Conservation (phyloP, 257 asterid genomes). For the Nicotiana paniculata region DNA sequence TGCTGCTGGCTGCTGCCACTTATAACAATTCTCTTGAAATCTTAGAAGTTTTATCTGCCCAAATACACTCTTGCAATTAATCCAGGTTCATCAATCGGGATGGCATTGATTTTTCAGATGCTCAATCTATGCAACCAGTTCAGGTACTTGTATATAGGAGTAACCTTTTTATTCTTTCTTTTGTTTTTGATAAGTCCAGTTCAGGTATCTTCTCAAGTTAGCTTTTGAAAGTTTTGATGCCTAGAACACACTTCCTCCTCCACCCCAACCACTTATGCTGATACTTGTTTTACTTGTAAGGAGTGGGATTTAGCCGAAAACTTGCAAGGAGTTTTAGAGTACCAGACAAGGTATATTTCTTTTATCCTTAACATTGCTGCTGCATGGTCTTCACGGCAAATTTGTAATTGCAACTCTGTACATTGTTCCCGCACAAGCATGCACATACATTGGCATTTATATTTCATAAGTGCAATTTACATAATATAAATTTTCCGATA, state of each 20-base stretch:
- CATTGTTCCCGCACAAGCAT: not conserved
- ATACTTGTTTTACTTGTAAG: conserved; percentile 31
- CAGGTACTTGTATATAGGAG: conserved; percentile 43
- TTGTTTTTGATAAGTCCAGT: not conserved
- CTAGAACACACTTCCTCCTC: not conserved
- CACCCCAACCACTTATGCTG: conserved; percentile 11
- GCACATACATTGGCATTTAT: not conserved
- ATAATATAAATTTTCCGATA: not conserved
- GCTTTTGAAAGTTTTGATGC: conserved; percentile 3
- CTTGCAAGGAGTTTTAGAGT: conserved; percentile 81
- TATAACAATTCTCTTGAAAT: not conserved
- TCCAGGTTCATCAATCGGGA: conserved; percentile 86
- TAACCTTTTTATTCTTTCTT: not conserved
- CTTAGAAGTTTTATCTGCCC: conserved; percentile 7
- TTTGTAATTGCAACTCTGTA: not conserved
- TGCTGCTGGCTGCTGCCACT: not conserved
- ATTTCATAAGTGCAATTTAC: not conserved
- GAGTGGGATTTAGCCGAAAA: conserved; percentile 97
- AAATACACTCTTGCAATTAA: conserved; percentile 12
- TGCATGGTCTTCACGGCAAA: conserved; percentile 2
- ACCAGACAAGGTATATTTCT: conserved; percentile 73
- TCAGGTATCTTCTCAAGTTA: not conserved
- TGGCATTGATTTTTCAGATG: conserved; percentile 96
- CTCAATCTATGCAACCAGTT: conserved; percentile 79
- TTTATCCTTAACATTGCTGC: not conserved